These are phyloP conservation scores for Scytalidium lignicola DNA, from an alignment of 2,329 filamentous ascomycete genomes.

Conservation along the genomic window DNA sequence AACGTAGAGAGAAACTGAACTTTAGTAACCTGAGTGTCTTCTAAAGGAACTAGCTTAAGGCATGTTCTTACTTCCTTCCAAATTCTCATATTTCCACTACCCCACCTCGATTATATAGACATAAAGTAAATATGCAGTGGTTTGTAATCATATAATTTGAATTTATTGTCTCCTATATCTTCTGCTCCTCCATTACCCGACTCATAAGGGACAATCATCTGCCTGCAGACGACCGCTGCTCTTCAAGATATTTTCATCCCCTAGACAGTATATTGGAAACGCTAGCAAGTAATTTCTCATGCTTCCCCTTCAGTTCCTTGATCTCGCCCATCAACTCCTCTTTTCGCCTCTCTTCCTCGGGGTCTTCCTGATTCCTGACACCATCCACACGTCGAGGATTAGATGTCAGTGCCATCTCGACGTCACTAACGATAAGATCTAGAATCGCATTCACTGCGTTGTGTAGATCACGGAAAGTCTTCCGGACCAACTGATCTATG, in stretches of 20 bases:
- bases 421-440: conserved; percentile 5
- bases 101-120: too few relatives aligned
- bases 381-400: conserved; percentile 1
- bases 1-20: too few relatives aligned
- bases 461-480: conserved; percentile 5
- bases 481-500: conserved; percentile 5
- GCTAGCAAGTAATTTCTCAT: conserved; percentile 7
- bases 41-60: too few relatives aligned
- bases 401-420: conserved; percentile 9
- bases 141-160: too few relatives aligned
- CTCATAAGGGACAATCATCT: too few relatives aligned
- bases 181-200: too few relatives aligned
- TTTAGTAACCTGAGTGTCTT: too few relatives aligned
- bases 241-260: neutral
- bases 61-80: too few relatives aligned
- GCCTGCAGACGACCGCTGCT: too few relatives aligned
- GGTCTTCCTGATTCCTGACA: conserved; percentile 1
- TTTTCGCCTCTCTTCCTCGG: conserved; percentile 5
- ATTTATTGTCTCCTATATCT: too few relatives aligned
- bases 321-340: conserved; percentile 7
- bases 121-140: too few relatives aligned
- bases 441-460: conserved; percentile 2
- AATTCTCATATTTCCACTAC: too few relatives aligned
- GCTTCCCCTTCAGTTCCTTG: conserved; percentile 5
- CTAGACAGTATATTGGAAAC: conserved; percentile 4